A percentile compares a stretch with the other conserved stretches of the same genome.
Evolutionary conservation across 768 basidiomycete species (phyloP).

Genomic region (Boletus edulis): DNA sequence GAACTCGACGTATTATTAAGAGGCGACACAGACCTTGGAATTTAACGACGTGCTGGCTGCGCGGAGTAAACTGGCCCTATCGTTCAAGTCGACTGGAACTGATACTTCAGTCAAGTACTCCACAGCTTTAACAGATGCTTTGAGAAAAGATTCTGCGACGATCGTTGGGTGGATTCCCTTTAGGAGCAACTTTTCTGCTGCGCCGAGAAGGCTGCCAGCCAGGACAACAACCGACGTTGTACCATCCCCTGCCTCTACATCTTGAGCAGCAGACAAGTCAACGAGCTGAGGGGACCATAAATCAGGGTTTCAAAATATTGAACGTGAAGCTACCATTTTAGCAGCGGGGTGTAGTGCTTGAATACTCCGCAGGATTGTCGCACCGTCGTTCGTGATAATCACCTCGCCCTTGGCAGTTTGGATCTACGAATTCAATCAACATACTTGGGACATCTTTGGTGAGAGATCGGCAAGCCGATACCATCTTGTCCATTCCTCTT

Average conservation of each 20-base stretch:
- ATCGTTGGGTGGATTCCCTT: slow-evolving; percentile 99
- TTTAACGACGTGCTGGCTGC: slow-evolving; percentile 95
- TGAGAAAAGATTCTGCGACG: slow-evolving; percentile 93
- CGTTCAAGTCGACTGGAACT: slow-evolving; percentile 86
- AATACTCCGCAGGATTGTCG: slow-evolving; percentile 93
- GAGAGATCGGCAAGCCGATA: slow-evolving; percentile 33
- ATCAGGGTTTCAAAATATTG: neutral
- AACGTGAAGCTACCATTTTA: slow-evolving; percentile 69
- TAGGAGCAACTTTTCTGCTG: slow-evolving; percentile 93
- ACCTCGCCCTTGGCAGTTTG: slow-evolving; percentile 96
- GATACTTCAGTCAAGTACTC: slow-evolving; percentile 94
- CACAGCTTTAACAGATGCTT: slow-evolving; percentile 88
- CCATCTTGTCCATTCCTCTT: slow-evolving; percentile 99
- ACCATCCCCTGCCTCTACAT: slow-evolving; percentile 97
- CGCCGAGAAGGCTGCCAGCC: slow-evolving; percentile 88
- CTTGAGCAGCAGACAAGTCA: slow-evolving; percentile 96
- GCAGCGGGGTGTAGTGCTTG: slow-evolving; percentile 97
- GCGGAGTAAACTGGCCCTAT: slow-evolving; percentile 79
- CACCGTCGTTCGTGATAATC: slow-evolving; percentile 98
- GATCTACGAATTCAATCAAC: slow-evolving; percentile 53
- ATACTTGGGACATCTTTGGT: neutral
- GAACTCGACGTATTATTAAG: slow-evolving; percentile 1
- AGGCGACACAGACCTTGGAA: slow-evolving; percentile 68
- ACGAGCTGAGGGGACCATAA: slow-evolving; percentile 63
- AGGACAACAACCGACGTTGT: slow-evolving; percentile 97